phyloP scores from a whole-genome alignment of 2,329 filamentous ascomycete genomes.

The Allantophomopsis lycopodina region DNA sequence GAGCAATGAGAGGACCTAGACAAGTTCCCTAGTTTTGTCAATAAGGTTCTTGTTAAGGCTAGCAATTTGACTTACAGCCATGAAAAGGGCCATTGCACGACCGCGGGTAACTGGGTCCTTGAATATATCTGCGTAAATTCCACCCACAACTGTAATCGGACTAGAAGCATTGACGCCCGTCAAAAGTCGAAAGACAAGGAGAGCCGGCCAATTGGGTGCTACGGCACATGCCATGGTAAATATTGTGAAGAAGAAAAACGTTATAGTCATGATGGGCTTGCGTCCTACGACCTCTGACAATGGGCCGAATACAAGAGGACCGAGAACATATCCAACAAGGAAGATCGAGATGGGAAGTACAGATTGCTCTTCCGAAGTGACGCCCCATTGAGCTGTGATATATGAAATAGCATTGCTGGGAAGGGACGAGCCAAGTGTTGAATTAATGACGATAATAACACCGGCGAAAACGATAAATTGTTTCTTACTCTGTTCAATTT shows the following conservation, averaged over 20 bases:
- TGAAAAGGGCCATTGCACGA: slow-evolving; percentile 47
- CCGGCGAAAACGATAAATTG: slow-evolving; percentile 40
- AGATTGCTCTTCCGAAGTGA: slow-evolving; percentile 26
- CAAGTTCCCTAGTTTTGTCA: slow-evolving; percentile 34
- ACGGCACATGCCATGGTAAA: slow-evolving; percentile 51
- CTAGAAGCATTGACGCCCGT: slow-evolving; percentile 42
- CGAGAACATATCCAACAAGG: slow-evolving; percentile 44
- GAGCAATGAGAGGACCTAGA: slow-evolving; percentile 48
- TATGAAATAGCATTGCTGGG: slow-evolving; percentile 47
- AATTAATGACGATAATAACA: slow-evolving; percentile 50
- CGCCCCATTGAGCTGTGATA: slow-evolving; percentile 41
- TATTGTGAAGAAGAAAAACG: slow-evolving; percentile 55
- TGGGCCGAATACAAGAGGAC: slow-evolving; percentile 48
- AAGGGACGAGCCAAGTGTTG: slow-evolving; percentile 50
- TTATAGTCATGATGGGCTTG: slow-evolving; percentile 42
- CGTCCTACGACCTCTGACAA: slow-evolving; percentile 52
- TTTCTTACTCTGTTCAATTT: slow-evolving; percentile 22
- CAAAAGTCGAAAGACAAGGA: slow-evolving; percentile 50
- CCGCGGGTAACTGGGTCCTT: slow-evolving; percentile 39
- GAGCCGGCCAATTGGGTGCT: slow-evolving; percentile 43
- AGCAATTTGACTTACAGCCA: slow-evolving; percentile 31
- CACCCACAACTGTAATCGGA: slow-evolving; percentile 47
- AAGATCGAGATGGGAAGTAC: slow-evolving; percentile 49
- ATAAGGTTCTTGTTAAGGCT: neutral
- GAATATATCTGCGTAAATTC: slow-evolving; percentile 54